These are phyloP conservation scores for Colletotrichum orchidophilum DNA, from an alignment of 2,329 filamentous ascomycete species.

Conservation along the genomic window DNA sequence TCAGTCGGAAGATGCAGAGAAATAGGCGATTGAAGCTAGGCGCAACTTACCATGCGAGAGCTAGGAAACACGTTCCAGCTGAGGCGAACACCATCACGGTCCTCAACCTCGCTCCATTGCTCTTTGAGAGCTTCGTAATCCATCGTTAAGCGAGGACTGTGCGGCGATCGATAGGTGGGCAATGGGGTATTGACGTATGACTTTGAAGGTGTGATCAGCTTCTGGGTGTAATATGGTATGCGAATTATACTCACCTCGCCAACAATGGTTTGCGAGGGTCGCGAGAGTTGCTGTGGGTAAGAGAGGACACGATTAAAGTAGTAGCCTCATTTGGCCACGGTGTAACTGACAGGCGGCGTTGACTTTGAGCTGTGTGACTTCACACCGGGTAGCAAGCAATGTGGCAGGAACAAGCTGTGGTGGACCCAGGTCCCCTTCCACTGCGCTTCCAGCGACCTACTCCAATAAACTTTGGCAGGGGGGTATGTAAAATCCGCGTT, in stretches of 20 bases:
- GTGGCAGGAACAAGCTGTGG: not conserved
- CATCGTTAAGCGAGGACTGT: slow-evolving; percentile 59
- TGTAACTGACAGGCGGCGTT: no score
- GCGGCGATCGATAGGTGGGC: not conserved
- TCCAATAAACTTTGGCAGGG: no score
- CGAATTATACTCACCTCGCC: not conserved
- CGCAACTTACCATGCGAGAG: slow-evolving; percentile 83
- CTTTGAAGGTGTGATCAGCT: not conserved
- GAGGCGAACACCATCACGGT: slow-evolving; percentile 92
- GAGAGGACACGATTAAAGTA: not conserved
- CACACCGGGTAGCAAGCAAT: not conserved
- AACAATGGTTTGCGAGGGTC: not conserved
- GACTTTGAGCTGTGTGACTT: not conserved
- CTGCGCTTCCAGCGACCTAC: not conserved
- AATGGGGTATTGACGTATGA: not conserved
- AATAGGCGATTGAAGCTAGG: slow-evolving; percentile 10
- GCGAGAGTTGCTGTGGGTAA: not conserved
- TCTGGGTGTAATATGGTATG: not conserved
- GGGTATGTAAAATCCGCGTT: no score
- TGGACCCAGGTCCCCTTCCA: not conserved
- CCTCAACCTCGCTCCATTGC: slow-evolving; percentile 96
- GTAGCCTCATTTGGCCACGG: slow-evolving; percentile 11
- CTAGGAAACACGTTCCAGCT: slow-evolving; percentile 99
- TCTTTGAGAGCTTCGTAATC: slow-evolving; percentile 95
- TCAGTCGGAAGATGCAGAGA: slow-evolving; percentile 33